A percentile compares a stretch with the other conserved stretches of the same genome.
phyloP scores from a whole-genome alignment of 139 green algal genomes.

The Dunaliella sp. region DNA sequence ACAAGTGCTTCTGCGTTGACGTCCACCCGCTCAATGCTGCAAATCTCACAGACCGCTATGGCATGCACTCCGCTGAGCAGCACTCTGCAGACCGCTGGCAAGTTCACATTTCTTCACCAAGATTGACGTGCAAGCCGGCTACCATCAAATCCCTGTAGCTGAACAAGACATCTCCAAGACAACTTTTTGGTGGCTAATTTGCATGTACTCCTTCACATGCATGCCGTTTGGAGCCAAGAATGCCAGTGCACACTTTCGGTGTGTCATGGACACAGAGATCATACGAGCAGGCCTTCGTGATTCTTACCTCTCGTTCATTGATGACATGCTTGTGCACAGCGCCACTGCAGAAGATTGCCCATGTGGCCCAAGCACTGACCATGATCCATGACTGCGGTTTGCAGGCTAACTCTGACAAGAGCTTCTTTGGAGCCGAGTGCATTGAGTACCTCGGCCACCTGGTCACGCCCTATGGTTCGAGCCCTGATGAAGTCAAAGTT shows the following conservation, averaged over 20 bases:
- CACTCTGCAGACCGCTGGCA: no score
- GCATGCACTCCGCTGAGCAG: no score
- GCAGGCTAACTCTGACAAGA: constrained; percentile 23
- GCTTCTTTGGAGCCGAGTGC: constrained; percentile 13
- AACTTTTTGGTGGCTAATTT: constrained; percentile 21
- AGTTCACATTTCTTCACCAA: no score
- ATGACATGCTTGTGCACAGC: constrained; percentile 24
- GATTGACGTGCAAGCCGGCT: constrained; percentile 34
- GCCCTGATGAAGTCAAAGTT: constrained; percentile 24
- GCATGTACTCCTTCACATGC: background rate
- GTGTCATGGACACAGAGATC: constrained; percentile 12
- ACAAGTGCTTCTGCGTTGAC: background rate
- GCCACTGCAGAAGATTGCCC: constrained; percentile 5
- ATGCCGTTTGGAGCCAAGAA: constrained; percentile 29
- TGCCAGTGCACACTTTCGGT: constrained; percentile 16
- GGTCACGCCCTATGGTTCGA: constrained; percentile 20
- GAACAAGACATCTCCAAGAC: background rate
- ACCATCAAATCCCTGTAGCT: constrained; percentile 23
- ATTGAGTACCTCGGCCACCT: constrained; percentile 47
- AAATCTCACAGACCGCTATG: no score
- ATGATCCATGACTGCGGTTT: background rate
- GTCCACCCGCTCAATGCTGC: background rate
- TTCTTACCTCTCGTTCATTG: constrained; percentile 23
- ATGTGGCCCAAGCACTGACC: constrained; percentile 13
- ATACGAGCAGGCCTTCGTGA: background rate